Evolutionary conservation across 176 grass and related monocot genomes (phyloP).

Genomic region (Alopecurus myosuroides): DNA sequence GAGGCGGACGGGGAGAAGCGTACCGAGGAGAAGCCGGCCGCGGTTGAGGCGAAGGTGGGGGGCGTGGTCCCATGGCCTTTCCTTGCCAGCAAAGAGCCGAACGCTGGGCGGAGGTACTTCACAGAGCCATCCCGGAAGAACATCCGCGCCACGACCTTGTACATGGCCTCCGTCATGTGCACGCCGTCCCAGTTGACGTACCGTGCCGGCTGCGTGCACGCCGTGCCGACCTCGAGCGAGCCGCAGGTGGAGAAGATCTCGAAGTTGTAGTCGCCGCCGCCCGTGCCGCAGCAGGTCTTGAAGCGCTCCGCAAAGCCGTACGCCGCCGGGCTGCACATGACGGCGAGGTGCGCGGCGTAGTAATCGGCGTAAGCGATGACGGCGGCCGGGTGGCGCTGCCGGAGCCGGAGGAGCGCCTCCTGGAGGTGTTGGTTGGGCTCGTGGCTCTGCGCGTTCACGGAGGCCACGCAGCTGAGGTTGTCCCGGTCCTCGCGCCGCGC

Average conservation of each 20-base stretch:
- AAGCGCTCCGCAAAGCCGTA: constrained; percentile 61
- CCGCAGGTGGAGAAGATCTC: constrained; percentile 71
- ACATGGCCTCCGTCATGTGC: constrained; percentile 93
- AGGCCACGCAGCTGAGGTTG: constrained; percentile 50
- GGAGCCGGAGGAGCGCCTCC: constrained; percentile 31
- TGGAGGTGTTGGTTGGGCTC: constrained; percentile 53
- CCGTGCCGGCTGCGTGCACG: constrained; percentile 46
- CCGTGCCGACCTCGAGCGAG: constrained; percentile 50
- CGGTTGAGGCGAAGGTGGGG: too few relatives aligned
- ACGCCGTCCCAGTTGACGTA: constrained; percentile 97
- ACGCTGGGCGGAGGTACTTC: constrained; percentile 61
- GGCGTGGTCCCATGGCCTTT: constrained; percentile 27
- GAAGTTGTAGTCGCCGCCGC: constrained; percentile 72
- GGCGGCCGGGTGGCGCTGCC: constrained; percentile 42
- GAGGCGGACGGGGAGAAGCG: too few relatives aligned
- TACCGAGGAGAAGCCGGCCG: too few relatives aligned
- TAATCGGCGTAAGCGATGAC: constrained; percentile 77
- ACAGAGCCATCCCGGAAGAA: constrained; percentile 44
- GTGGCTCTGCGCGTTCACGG: constrained; percentile 52
- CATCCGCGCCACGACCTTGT: constrained; percentile 65
- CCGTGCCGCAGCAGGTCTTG: constrained; percentile 56
- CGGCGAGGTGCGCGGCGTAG: constrained; percentile 44
- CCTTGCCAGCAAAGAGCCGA: constrained; percentile 42
- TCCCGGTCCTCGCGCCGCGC: constrained; percentile 52
- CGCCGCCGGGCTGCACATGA: constrained; percentile 38